Evolutionary conservation across 1,284 basidiomycete genomes (phyloP).

Genomic region (Fistulinella staudtii): DNA sequence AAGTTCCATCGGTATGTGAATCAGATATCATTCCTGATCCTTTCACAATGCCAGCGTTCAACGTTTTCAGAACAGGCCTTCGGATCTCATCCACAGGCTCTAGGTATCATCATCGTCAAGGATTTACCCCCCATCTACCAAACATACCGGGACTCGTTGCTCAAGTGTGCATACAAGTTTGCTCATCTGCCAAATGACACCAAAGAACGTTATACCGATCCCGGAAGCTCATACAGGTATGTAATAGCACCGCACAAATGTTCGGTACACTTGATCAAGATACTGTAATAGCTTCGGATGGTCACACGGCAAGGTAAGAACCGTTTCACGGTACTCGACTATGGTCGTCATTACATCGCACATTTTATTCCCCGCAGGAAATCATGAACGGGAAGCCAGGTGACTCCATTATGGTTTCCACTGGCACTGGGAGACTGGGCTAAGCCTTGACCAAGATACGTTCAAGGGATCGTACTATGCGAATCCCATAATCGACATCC

Average conservation of each 20-base stretch:
- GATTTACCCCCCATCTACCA: constrained; percentile 72
- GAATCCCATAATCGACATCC: constrained; percentile 71
- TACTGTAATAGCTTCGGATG: constrained; percentile 73
- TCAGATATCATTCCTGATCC: not conserved
- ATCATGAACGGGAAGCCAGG: constrained; percentile 91
- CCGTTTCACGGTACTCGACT: not conserved
- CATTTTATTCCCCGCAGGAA: constrained; percentile 49
- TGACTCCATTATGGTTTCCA: constrained; percentile 24
- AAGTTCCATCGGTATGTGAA: constrained; percentile 55
- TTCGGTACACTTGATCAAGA: constrained; percentile 3
- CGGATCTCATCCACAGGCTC: constrained; percentile 67
- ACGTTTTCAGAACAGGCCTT: constrained; percentile 63
- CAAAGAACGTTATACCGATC: constrained; percentile 70
- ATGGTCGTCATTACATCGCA: not conserved
- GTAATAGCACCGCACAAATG: constrained; percentile 9
- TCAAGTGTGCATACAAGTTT: constrained; percentile 72
- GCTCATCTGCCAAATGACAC: constrained; percentile 60
- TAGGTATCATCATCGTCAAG: constrained; percentile 78
- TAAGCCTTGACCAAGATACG: constrained; percentile 47
- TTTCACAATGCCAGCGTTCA: not conserved
- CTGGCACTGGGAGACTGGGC: not conserved
- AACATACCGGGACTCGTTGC: constrained; percentile 60
- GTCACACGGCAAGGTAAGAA: constrained; percentile 81
- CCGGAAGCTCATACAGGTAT: constrained; percentile 67
- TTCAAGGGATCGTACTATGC: constrained; percentile 92